phyloP scores from a whole-genome alignment of 495 filamentous ascomycete species.

The Penicillium goetzii region DNA sequence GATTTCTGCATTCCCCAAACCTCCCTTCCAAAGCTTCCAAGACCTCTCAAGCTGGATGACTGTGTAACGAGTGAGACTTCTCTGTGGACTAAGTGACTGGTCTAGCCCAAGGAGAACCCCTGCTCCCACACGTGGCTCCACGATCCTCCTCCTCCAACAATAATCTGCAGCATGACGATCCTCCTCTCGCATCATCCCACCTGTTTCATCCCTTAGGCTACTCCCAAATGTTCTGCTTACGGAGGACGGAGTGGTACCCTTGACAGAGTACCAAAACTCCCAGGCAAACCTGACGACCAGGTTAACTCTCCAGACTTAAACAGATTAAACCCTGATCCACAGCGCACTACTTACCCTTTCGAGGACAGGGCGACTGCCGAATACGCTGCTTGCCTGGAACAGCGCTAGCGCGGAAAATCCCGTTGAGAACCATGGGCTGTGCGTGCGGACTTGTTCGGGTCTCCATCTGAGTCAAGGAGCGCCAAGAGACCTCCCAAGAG shows the following conservation, averaged over 20 bases:
- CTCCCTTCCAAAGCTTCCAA: neutral
- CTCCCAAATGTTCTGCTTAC: neutral
- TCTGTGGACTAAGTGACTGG: neutral
- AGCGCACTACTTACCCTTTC: neutral
- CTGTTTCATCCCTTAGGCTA: constrained; percentile 3
- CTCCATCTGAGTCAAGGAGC: constrained; percentile 1
- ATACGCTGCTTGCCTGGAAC: constrained; percentile 11
- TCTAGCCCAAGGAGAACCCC: constrained; percentile 7
- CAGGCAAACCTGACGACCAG: neutral
- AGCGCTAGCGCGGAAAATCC: constrained; percentile 16
- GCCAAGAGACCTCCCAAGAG: neutral
- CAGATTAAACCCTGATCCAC: neutral
- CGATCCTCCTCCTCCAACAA: constrained; percentile 15
- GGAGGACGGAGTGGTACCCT: neutral
- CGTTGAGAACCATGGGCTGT: constrained; percentile 18
- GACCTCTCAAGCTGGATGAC: neutral
- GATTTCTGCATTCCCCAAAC: neutral
- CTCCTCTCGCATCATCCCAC: constrained; percentile 14
- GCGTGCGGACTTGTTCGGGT: constrained; percentile 16
- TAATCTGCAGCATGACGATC: constrained; percentile 13
- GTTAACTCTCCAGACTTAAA: neutral
- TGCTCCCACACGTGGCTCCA: constrained; percentile 31
- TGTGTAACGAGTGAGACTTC: neutral
- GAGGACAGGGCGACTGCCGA: neutral
- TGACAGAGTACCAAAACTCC: neutral